Percentiles rank a stretch among this genome's conserved stretches.
These are phyloP conservation scores for Tulasnella sp. DNA, from an alignment of 768 basidiomycete genomes.

Conservation along the genomic window DNA sequence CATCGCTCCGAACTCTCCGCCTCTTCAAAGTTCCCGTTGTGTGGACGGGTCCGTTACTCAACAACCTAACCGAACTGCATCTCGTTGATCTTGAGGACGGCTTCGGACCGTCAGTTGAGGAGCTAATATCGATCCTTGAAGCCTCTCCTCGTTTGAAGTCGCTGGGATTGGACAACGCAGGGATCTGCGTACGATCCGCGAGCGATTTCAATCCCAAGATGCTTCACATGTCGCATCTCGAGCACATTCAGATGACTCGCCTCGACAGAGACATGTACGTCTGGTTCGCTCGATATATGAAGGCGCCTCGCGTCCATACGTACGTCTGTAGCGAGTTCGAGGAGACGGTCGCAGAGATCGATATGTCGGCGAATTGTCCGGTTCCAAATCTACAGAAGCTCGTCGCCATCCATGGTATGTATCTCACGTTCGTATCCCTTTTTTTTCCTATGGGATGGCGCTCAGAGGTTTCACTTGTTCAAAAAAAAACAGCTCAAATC, in stretches of 20 bases:
- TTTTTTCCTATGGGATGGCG: too few species aligned
- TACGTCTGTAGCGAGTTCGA: constrained; percentile 1
- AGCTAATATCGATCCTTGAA: not conserved
- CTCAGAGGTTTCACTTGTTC: too few species aligned
- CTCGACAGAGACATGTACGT: constrained; percentile 10
- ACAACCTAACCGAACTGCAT: not conserved
- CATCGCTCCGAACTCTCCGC: not conserved
- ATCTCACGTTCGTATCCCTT: too few species aligned
- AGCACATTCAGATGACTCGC: constrained; percentile 3
- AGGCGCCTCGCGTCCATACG: not conserved
- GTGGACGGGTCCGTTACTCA: constrained; percentile 7
- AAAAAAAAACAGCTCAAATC: too few species aligned
- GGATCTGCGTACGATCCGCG: not conserved
- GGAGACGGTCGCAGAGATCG: too few species aligned
- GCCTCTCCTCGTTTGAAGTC: not conserved
- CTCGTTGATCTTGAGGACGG: constrained; percentile 4
- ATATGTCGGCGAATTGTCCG: too few species aligned
- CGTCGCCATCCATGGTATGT: too few species aligned
- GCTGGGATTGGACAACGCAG: not conserved
- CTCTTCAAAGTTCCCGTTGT: not conserved
- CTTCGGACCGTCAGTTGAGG: not conserved
- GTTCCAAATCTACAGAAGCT: too few species aligned
- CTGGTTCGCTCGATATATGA: constrained; percentile 3
- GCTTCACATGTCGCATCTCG: not conserved
- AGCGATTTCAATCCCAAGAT: not conserved